phyloP scores from a whole-genome alignment of 345 rosid species.

The Eucalyptus erythrocorys region DNA sequence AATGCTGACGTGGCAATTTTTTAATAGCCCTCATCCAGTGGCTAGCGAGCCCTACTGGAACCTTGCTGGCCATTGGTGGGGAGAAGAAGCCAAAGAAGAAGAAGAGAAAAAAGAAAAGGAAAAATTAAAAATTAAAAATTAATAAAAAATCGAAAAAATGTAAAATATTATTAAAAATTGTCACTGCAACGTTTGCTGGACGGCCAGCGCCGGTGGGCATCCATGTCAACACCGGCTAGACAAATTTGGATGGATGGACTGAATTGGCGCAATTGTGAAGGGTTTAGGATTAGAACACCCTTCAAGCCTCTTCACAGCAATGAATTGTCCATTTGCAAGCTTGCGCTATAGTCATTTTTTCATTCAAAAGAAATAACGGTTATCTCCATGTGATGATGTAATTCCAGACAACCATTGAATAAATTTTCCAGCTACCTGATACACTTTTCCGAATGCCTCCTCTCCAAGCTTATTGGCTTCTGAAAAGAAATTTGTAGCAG shows the following conservation, averaged over 20 bases:
- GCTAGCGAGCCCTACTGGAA: accelerated
- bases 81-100: too few relatives aligned
- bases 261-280: accelerated
- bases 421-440: not conserved
- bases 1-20: accelerated
- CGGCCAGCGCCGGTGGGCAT: accelerated
- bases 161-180: too few relatives aligned
- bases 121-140: too few relatives aligned
- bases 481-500: not conserved
- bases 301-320: not conserved
- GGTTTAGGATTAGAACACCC: not conserved
- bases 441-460: not conserved
- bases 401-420: not conserved
- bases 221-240: accelerated
- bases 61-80: accelerated
- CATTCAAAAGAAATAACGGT: not conserved
- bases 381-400: not conserved
- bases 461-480: not conserved
- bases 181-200: accelerated
- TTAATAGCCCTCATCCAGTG: accelerated
- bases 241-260: too few relatives aligned
- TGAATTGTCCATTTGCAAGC: constrained; percentile 19
- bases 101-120: too few relatives aligned
- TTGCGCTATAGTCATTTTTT: not conserved
- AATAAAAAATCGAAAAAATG: accelerated